A percentile compares a stretch with the other conserved stretches of the same genome.
phyloP scores from a whole-genome alignment of 192 early-diverging fungal genomes.

The Coemansia sp. region DNA sequence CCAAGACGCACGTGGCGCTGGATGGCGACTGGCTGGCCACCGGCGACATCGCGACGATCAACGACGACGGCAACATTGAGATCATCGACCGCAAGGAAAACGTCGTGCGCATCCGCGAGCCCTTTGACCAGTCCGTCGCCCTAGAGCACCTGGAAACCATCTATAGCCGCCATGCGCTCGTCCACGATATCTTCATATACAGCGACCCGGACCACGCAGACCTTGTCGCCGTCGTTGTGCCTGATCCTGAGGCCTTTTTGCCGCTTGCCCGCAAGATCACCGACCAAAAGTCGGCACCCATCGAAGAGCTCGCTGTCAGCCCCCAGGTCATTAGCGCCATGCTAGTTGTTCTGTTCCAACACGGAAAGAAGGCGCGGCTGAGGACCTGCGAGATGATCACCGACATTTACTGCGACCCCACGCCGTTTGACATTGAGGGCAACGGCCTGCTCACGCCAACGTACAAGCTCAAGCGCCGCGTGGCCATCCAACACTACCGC shows the following conservation, averaged over 20 bases:
- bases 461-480: conserved; percentile 80
- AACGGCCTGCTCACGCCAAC: conserved; percentile 83
- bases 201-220: conserved; percentile 77
- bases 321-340: conserved; percentile 55
- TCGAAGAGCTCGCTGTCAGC: conserved; percentile 40
- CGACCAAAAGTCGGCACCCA: conserved; percentile 9
- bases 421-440: conserved; percentile 69
- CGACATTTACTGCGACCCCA: conserved; percentile 60
- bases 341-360: conserved; percentile 55
- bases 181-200: conserved; percentile 87
- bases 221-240: conserved; percentile 84
- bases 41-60: conserved; percentile 83
- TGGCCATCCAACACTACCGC: conserved; percentile 58
- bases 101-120: conserved; percentile 70
- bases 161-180: conserved; percentile 64
- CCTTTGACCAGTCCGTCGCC: conserved; percentile 78
- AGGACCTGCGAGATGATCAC: conserved; percentile 81
- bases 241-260: conserved; percentile 60
- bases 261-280: conserved; percentile 55
- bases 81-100: conserved; percentile 82
- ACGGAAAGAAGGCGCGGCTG: conserved; percentile 64
- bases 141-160: conserved; percentile 83
- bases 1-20: conserved; percentile 72
- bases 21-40: conserved; percentile 77
- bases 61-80: conserved; percentile 62